Conservation (phyloP, 371 early-diverging fungal species). For the Zychaea mexicana region DNA sequence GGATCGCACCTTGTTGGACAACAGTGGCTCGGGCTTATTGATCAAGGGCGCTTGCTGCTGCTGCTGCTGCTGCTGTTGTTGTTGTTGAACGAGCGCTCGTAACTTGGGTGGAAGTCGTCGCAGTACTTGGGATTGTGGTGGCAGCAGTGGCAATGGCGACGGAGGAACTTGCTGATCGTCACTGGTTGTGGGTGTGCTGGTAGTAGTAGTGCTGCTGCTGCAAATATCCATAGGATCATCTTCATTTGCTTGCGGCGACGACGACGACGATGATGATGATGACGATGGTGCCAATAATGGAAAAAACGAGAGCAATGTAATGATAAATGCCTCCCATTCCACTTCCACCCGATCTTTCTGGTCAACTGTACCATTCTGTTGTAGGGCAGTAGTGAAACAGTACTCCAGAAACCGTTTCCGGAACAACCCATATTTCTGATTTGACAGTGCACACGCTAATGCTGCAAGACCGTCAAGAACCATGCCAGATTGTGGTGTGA, state of each 20-base stretch:
- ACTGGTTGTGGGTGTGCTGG: no score
- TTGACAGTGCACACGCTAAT: not conserved
- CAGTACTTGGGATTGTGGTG: not conserved
- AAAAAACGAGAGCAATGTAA: slow-evolving; percentile 54
- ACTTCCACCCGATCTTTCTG: not conserved
- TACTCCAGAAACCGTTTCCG: slow-evolving; percentile 6
- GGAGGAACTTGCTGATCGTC: not conserved
- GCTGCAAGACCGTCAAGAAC: slow-evolving; percentile 7
- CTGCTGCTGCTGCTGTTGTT: not conserved
- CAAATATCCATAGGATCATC: not conserved
- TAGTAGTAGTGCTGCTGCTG: no score
- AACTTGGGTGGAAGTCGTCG: not conserved
- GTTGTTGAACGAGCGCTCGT: not conserved
- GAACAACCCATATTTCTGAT: not conserved
- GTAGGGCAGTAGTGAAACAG: not conserved
- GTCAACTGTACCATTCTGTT: not conserved
- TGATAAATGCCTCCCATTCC: slow-evolving; percentile 64
- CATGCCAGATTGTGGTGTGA: slow-evolving; percentile 4
- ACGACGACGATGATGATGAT: no score
- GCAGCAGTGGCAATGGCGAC: no score
- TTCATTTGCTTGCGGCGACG: not conserved
- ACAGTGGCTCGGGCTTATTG: no score
- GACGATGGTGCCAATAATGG: no score
- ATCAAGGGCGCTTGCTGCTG: no score
- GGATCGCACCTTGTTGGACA: not conserved